Evolutionary conservation across 2,329 filamentous ascomycete species (phyloP).

Genomic region (Apiospora koreana): DNA sequence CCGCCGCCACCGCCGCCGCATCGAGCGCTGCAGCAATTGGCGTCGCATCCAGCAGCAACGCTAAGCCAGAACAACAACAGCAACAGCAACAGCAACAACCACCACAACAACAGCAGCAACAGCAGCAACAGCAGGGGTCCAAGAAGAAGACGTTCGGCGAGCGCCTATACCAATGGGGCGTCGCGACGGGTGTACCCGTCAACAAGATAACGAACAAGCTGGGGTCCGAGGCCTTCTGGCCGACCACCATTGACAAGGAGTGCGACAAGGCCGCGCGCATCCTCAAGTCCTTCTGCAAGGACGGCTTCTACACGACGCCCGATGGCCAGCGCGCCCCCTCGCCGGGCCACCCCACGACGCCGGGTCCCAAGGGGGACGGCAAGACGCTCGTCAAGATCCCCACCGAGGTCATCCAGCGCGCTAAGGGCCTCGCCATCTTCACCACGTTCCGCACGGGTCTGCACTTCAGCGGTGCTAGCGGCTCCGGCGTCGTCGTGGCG

Average conservation of each 20-base stretch:
- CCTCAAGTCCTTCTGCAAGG: conserved; percentile 79
- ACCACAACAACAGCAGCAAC: conserved; percentile 16
- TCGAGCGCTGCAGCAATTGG: not conserved
- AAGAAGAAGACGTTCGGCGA: conserved; percentile 20
- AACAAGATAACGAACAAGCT: conserved; percentile 82
- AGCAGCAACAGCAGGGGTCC: conserved; percentile 21
- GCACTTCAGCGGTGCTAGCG: conserved; percentile 66
- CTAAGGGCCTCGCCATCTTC: conserved; percentile 71
- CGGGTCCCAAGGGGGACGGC: conserved; percentile 35
- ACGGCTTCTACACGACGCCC: conserved; percentile 48
- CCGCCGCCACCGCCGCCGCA: not conserved
- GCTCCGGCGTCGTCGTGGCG: conserved; percentile 65
- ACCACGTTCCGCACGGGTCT: conserved; percentile 69
- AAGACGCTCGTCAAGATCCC: conserved; percentile 58
- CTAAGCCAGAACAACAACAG: conserved; percentile 10
- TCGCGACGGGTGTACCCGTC: conserved; percentile 67
- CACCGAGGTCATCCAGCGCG: conserved; percentile 61
- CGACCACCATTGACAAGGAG: conserved; percentile 83
- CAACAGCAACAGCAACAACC: too few relatives aligned
- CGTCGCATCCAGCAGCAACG: not conserved
- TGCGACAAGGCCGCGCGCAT: conserved; percentile 89
- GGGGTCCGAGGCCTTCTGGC: conserved; percentile 83
- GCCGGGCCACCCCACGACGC: conserved; percentile 26
- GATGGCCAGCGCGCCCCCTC: conserved; percentile 21
- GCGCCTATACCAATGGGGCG: conserved; percentile 35